Evolutionary conservation across 495 filamentous ascomycete genomes (phyloP), one percentile per base, ranked within the genome.

Genomic region (Cercophora scortea): DNA sequence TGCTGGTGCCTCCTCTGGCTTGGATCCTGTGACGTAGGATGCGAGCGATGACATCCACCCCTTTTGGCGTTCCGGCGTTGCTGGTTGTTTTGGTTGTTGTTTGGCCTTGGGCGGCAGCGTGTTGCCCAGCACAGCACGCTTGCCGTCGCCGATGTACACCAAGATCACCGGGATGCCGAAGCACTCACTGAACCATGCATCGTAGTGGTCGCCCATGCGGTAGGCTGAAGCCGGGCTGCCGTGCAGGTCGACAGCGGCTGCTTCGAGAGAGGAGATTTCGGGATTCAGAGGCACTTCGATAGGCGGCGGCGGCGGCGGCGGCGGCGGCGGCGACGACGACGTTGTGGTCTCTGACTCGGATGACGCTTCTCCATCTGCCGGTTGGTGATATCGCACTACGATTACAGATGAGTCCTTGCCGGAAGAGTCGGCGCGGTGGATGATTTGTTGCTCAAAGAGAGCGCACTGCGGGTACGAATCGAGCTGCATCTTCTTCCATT

Each of bases 111-210:
- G 32, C 69, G 73, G 19, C 67, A 70, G 19, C 73, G 61, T 54
- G 67, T 81, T 42, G 4, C 88, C 89, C 1, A 91, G 73, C 0
- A 92, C 82, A 10, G 70, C 64, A 25, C 90, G 72, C 16, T 68
- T 68, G 54, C 86, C 76, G 11, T 71, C 64, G 1, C 87, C 88
- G 25, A 92, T 72, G 62, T 87, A 91, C 2, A 80, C 83, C 12
- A 94, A 71, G 0, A 86, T 62, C 8, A 84, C 79, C 7, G 70
- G 63, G 58, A 80, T 87, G 6, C 86, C 87, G 51, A 95, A 84
- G 51, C 81, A 79, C 15, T 71, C 60, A 25, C 79, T 81, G 70
- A 95, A 90, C 88, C 88, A 95, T 36, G 70, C 63, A 60, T 86
- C 87, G 61, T 83, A 88, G 33, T 67, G 45, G 4, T 67, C 59